Base-by-base conservation (phyloP, 2,329 filamentous ascomycete genomes). In the Alternaria arbusti region DNA sequence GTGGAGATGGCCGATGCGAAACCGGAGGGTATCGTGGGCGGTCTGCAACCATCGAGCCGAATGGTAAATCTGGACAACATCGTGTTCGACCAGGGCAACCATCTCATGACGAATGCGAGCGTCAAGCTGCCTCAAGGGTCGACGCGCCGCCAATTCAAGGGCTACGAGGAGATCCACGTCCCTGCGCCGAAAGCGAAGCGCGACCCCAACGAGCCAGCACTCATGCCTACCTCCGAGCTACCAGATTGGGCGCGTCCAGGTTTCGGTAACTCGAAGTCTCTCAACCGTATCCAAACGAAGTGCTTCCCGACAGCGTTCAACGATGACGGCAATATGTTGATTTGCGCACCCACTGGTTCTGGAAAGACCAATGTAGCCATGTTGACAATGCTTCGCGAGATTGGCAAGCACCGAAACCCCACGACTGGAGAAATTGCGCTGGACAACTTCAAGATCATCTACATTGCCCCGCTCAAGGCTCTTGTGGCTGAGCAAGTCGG, bases 281-380 rank as follows among this genome's bases (percentile, higher is more conserved):
- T 99, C 59, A 99, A 99, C 82, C 93, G 94, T 67, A 96, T 99
- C 44, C 96, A 99, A 82, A 96, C 95, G 4, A 94, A 91, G 79
- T 98, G 95, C 78, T 99, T 89, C 77, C 92, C 93, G 1, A 89
- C 92, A 3, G 96, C 96, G 0, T 99, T 99, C 76, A 87, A 93
- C 64, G 92, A 95, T 65, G 96, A 99, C 77, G 95, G 94, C 30
- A 99, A 99, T 78, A 94, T 99, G 92, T 90, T 99, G 59, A 91
- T 99, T 76, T 99, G 96, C 79, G 96, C 96, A 7, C 96, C 96
- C 1, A 99, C 96, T 54, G 96, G 96, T 70, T 97, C 94, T 78
- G 96, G 96, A 77, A 99, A 99, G 84, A 99, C 96, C 2, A 99
- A 99, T 75, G 96, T 99, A 55, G 95, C 95, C 45, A 98, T 99